These are phyloP conservation scores for Sporothrix phasma DNA, from an alignment of 2,329 filamentous ascomycete species.

Conservation along the genomic window DNA sequence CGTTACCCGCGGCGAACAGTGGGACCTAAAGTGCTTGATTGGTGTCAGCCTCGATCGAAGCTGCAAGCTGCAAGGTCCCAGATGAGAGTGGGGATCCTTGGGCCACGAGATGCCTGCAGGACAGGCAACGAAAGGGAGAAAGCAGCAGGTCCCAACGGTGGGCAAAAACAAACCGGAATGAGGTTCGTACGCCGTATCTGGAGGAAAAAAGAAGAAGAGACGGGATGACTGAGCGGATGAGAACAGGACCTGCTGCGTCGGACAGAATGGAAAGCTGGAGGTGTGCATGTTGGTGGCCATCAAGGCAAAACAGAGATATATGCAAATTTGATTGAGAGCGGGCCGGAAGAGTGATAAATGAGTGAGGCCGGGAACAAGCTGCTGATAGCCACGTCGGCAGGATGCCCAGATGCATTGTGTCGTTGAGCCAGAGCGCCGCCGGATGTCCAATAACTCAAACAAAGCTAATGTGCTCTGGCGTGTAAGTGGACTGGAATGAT, in stretches of 20 bases:
- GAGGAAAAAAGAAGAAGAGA: not conserved
- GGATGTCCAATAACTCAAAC: too few species aligned
- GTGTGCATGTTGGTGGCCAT: conserved; percentile 1
- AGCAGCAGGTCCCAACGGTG: not conserved
- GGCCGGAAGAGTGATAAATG: not conserved
- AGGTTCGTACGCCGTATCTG: not conserved
- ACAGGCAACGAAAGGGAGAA: not conserved
- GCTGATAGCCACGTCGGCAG: not conserved
- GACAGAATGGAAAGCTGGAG: not conserved
- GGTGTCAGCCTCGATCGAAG: conserved; percentile 11
- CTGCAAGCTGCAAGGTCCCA: conserved; percentile 16
- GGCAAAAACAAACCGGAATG: not conserved
- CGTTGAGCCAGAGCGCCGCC: too few species aligned
- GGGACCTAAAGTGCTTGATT: conserved; percentile 1
- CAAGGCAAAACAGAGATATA: conserved; percentile 9
- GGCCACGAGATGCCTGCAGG: not conserved
- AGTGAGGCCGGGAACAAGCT: not conserved
- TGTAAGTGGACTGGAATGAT: conserved; percentile 1
- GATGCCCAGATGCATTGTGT: not conserved
- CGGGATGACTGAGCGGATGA: not conserved
- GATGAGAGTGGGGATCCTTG: conserved; percentile 3
- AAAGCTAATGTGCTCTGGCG: not conserved
- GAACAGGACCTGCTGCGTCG: not conserved
- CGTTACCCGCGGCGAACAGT: not conserved
- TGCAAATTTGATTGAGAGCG: not conserved